A percentile compares a stretch with the other conserved stretches of the same genome.
phyloP scores from a whole-genome alignment of 1,284 basidiomycete genomes.

The Sporisorium iseilematis-ciliati region DNA sequence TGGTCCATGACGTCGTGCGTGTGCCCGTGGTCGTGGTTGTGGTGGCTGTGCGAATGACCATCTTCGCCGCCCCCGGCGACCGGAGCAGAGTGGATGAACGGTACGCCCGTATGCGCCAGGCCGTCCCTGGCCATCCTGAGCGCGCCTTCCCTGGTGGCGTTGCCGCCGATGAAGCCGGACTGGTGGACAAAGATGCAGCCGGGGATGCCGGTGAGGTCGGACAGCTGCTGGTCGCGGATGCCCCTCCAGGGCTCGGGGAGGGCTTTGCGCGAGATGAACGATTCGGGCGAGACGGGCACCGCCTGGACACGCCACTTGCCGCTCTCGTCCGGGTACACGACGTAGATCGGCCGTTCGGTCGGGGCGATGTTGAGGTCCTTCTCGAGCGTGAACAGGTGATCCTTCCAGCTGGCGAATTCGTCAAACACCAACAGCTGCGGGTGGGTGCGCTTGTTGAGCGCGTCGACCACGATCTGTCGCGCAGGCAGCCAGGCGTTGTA shows the following conservation, averaged over 20 bases:
- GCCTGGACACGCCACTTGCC: constrained; percentile 92
- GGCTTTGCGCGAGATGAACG: constrained; percentile 90
- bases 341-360: constrained; percentile 77
- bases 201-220: constrained; percentile 78
- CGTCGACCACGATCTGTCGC: constrained; percentile 81
- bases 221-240: constrained; percentile 84
- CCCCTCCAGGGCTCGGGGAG: constrained; percentile 94
- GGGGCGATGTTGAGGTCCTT: constrained; percentile 60
- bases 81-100: constrained; percentile 30
- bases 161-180: constrained; percentile 93
- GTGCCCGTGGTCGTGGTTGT: constrained; percentile 65
- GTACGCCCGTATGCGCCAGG: constrained; percentile 55
- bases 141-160: constrained; percentile 88
- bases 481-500: constrained; percentile 92
- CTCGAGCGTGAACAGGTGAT: constrained; percentile 92
- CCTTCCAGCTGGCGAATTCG: constrained; percentile 88
- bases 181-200: constrained; percentile 94
- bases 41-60: constrained; percentile 52
- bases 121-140: constrained; percentile 83
- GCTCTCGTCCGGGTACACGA: constrained; percentile 85
- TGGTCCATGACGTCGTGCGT: constrained; percentile 57
- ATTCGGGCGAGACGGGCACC: constrained; percentile 83
- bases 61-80: constrained; percentile 16
- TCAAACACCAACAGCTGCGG: constrained; percentile 84
- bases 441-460: constrained; percentile 75